A percentile compares a stretch with the other conserved stretches of the same genome.
These are phyloP conservation scores for Zostera marina DNA, from an alignment of 116 monocot species.

Conservation along the genomic window DNA sequence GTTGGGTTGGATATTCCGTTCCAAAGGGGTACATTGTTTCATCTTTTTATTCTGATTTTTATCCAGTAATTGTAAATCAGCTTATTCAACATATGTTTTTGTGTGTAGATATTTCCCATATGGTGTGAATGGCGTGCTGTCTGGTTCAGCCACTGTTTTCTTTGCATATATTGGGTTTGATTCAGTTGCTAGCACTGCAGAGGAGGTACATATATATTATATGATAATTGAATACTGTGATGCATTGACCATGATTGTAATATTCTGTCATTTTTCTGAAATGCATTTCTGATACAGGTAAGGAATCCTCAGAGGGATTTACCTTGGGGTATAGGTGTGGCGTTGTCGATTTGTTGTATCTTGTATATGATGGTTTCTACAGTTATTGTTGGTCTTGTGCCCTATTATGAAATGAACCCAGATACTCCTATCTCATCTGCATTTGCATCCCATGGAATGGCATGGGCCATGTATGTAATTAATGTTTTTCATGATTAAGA, in stretches of 20 bases:
- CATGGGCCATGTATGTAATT: slow-evolving; percentile 72
- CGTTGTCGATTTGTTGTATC: slow-evolving; percentile 70
- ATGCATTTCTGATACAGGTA: slow-evolving; percentile 29
- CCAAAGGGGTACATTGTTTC: slow-evolving; percentile 35
- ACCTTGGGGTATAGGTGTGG: slow-evolving; percentile 68
- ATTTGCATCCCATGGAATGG: slow-evolving; percentile 73
- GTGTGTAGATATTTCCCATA: slow-evolving; percentile 67
- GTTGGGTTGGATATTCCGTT: slow-evolving; percentile 85
- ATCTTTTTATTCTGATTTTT: neutral
- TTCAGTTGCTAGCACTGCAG: slow-evolving; percentile 92
- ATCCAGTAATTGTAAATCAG: neutral
- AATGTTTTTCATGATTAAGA: slow-evolving; percentile 1
- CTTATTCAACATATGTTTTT: neutral
- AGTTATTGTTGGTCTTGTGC: slow-evolving; percentile 86
- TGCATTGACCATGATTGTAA: too few relatives aligned
- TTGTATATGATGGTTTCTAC: slow-evolving; percentile 93
- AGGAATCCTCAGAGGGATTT: slow-evolving; percentile 90
- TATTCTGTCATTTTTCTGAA: neutral
- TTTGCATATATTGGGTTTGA: slow-evolving; percentile 97
- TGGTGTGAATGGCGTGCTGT: slow-evolving; percentile 86
- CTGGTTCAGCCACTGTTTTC: slow-evolving; percentile 95
- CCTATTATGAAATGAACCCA: slow-evolving; percentile 93
- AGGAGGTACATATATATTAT: slow-evolving; percentile 45
- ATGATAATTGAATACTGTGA: too few relatives aligned
- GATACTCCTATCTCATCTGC: slow-evolving; percentile 98